Base-by-base conservation (phyloP, 345 rosid species). In the Isatis tinctoria region DNA sequence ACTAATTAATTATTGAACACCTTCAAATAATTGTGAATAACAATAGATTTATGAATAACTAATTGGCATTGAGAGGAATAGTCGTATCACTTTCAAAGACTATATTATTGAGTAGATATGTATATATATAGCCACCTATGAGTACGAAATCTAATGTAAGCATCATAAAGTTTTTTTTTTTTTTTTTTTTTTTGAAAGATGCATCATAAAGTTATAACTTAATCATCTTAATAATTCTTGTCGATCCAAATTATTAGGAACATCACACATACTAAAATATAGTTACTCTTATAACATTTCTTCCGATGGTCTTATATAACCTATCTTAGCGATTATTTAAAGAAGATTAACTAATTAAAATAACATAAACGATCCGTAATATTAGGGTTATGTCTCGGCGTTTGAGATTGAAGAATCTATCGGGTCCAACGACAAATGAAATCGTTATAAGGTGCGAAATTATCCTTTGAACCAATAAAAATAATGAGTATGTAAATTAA, bases 301-400 rank as follows among this genome's bases (percentile, higher is more conserved):
- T 36, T 60, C 16, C 7, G 33, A 7, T 16, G 10, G 45, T 43
- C 27, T 65, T 32, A 7, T n/a, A n/a, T 22, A 44, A 35, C 36
- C 35, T 2, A 13, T 3, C 33, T 28, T 26, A 56, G 58, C 20
- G 10, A 65, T 35, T 65, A 10, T 65, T 43, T 22, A 37, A 74
- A 20, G 49, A 24, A 14, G 30, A 51, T 43, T n/a, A n/a, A n/a
- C n/a, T 40, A 1, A 8, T 40, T 40, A 14, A 0, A 68, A 61
- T 69, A 69, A 53, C 11, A 62, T 53, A n/a, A 69, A 54, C 41
- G 26, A 41, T 76, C 79, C 79, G 70, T 76, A 69, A 69, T 36
- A 44, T n/a, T 32, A 41, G 74, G 64, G 49, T 41, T 68, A 60
- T 75, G 69, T 68, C 69, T 75, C 74, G 12, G 24, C 2, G 11